These are phyloP conservation scores for Neophaeococcomyces aloes DNA, from an alignment of 2,329 filamentous ascomycete species.

Conservation along the genomic window DNA sequence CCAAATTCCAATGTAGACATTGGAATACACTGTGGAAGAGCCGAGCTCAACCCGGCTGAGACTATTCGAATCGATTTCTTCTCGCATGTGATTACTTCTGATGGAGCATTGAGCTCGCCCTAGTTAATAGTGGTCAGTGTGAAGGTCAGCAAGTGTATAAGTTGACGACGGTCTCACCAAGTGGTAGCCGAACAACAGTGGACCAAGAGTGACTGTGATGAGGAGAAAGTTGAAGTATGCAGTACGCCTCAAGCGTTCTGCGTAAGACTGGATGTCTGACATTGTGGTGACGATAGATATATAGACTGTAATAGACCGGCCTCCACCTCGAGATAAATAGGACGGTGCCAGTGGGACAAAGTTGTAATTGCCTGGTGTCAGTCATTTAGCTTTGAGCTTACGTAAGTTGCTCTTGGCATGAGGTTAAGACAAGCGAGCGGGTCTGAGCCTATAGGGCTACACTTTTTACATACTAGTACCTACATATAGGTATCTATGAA, in stretches of 20 bases:
- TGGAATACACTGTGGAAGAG: constrained; percentile 61
- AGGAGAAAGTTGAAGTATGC: constrained; percentile 69
- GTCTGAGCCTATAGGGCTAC: too few relatives aligned
- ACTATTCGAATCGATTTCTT: constrained; percentile 42
- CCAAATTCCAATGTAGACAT: constrained; percentile 79
- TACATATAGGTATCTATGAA: too few relatives aligned
- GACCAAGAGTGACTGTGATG: constrained; percentile 67
- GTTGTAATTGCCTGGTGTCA: too few relatives aligned
- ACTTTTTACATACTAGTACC: too few relatives aligned
- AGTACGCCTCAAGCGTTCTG: constrained; percentile 11
- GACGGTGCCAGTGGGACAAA: too few relatives aligned
- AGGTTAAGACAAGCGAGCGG: too few relatives aligned
- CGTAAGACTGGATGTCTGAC: constrained; percentile 13
- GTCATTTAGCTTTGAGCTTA: too few relatives aligned
- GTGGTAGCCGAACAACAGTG: constrained; percentile 90
- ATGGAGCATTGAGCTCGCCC: constrained; percentile 91
- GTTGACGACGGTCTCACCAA: constrained; percentile 47
- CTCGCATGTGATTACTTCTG: constrained; percentile 84
- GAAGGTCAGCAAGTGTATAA: neutral
- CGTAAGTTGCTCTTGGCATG: too few relatives aligned
- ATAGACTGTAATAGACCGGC: neutral
- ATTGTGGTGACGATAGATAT: neutral
- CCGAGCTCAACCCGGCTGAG: constrained; percentile 16
- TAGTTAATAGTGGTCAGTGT: constrained; percentile 27
- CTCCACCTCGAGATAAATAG: too few relatives aligned